Evolutionary conservation across 2,329 filamentous ascomycete genomes (phyloP).

Genomic region (Penicillium sp.): DNA sequence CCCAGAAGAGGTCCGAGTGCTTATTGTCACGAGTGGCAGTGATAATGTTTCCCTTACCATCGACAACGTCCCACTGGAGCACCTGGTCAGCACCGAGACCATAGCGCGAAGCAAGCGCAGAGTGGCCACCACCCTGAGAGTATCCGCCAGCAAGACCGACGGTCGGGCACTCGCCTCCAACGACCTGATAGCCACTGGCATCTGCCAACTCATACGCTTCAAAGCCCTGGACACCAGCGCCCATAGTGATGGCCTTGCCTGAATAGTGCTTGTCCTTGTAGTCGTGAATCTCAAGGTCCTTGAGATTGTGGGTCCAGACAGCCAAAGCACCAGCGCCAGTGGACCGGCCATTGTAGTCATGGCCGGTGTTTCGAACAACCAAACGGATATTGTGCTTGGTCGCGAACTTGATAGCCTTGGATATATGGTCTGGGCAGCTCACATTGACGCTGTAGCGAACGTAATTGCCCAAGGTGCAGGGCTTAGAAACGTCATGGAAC

Average conservation of each 20-base stretch:
- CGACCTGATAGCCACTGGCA: slow-evolving; percentile 55
- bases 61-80: slow-evolving; percentile 63
- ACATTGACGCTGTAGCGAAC: slow-evolving; percentile 47
- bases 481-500: slow-evolving; percentile 41
- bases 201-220: slow-evolving; percentile 57
- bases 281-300: slow-evolving; percentile 34
- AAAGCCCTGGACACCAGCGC: slow-evolving; percentile 60
- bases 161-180: slow-evolving; percentile 61
- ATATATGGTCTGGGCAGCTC: slow-evolving; percentile 33
- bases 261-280: slow-evolving; percentile 53
- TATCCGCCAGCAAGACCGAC: slow-evolving; percentile 67
- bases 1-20: slow-evolving; percentile 32
- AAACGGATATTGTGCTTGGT: slow-evolving; percentile 58
- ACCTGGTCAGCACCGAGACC: slow-evolving; percentile 67
- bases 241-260: slow-evolving; percentile 61
- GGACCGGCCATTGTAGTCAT: slow-evolving; percentile 58
- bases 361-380: slow-evolving; percentile 52
- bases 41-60: slow-evolving; percentile 39
- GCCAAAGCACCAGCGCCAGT: slow-evolving; percentile 62
- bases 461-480: slow-evolving; percentile 40
- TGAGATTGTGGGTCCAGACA: slow-evolving; percentile 44
- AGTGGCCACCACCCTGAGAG: slow-evolving; percentile 66
- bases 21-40: slow-evolving; percentile 24
- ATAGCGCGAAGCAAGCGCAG: slow-evolving; percentile 58
- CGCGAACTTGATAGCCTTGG: slow-evolving; percentile 48